A percentile compares a stretch with the other conserved stretches of the same genome.
These are phyloP conservation scores for Phytomonas sp. DNA, from an alignment of 208 protist species.

Conservation along the genomic window DNA sequence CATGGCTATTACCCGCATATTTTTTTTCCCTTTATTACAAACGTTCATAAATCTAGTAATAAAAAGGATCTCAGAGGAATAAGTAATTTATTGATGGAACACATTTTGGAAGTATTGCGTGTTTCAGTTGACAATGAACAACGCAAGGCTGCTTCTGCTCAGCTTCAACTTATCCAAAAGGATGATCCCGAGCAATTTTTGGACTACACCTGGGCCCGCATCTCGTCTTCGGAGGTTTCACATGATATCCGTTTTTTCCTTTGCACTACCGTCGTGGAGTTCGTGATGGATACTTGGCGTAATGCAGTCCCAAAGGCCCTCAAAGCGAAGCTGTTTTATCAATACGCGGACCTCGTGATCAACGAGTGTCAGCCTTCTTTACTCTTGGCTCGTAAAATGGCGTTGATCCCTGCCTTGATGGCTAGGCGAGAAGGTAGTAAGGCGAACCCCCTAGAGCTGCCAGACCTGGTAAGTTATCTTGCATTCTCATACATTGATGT, in stretches of 20 bases:
- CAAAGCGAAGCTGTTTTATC: slow-evolving; percentile 27
- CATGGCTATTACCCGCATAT: not conserved
- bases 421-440: slow-evolving; percentile 22
- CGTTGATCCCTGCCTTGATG: slow-evolving; percentile 49
- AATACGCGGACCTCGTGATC: slow-evolving; percentile 35
- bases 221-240: slow-evolving; percentile 21
- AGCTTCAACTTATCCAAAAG: slow-evolving; percentile 53
- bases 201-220: slow-evolving; percentile 33
- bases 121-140: slow-evolving; percentile 49
- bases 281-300: slow-evolving; percentile 67
- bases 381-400: slow-evolving; percentile 51
- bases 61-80: not conserved
- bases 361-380: slow-evolving; percentile 17
- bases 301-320: slow-evolving; percentile 19
- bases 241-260: slow-evolving; percentile 58
- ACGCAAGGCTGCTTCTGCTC: slow-evolving; percentile 35
- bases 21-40: slow-evolving; percentile 6
- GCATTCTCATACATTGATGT: slow-evolving; percentile 21
- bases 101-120: slow-evolving; percentile 37
- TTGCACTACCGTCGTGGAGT: slow-evolving; percentile 39
- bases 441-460: slow-evolving; percentile 23
- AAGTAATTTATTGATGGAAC: slow-evolving; percentile 27
- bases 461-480: slow-evolving; percentile 25
- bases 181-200: slow-evolving; percentile 52
- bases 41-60: slow-evolving; percentile 6